Base-by-base conservation (phyloP, 169 alveolate genomes). In the Plasmodium relictum region DNA sequence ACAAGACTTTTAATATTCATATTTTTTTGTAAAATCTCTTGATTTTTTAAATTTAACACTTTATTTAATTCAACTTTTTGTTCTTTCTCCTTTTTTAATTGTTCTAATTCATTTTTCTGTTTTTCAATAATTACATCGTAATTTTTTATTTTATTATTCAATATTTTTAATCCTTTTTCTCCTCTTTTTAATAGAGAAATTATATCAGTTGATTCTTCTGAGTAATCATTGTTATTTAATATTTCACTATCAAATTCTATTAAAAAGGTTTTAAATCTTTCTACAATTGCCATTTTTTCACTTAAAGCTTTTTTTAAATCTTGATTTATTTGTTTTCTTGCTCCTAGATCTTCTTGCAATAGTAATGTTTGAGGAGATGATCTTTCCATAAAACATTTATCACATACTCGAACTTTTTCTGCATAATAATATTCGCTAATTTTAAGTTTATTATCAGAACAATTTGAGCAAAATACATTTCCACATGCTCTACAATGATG, bases 261-360 rank as follows among this genome's bases (percentile, higher is more conserved):
- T 52, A 94, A 31, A 48, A 94, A 92, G 0, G 88, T 69, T 71
- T 94, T 80, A 56, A 94, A 94, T 89, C 92, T 89, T 88, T 94
- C 96, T 88, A 94, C 88, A 41, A 93, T 93, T 18, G 73, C 88
- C 69, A 94, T 59, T 73, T 92, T 92, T 56, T 91, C 89, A 72
- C 93, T 92, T 58, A 94, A 87, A 42, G 93, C 96, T 76, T 62
- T 69, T 83, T 89, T 94, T 44, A 94, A 88, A 63, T 76, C 93
- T 44, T 93, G 94, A 87, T 94, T 94, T 4, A 94, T 94, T 58
- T 92, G 94, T 39, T 92, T 95, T 45, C 94, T 94, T 48, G 92
- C 92, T 48, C 94, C 96, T 74, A 94, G 76, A 68, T 94, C 96
- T 92, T 94, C 96, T 56, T 94, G 96, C 41, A 94, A 76, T n/a